These are phyloP conservation scores for Globisporangium uncinulatum DNA, from an alignment of 352 stramenopile species.

Conservation along the genomic window DNA sequence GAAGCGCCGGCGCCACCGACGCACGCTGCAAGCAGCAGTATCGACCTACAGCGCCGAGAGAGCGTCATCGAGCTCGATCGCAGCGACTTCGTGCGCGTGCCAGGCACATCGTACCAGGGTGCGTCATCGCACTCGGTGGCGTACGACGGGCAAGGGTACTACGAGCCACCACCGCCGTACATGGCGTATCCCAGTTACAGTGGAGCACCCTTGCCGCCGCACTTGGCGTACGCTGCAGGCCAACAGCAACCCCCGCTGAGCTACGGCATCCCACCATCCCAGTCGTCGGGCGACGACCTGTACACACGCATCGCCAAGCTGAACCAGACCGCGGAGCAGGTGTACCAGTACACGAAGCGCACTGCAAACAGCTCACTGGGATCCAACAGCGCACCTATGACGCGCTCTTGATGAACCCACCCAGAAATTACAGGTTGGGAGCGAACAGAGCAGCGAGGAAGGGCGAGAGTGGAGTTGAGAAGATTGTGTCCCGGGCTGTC, in stretches of 20 bases:
- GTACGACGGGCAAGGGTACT: not conserved
- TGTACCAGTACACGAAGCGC: slow-evolving; percentile 14
- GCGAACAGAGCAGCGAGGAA: too few species aligned
- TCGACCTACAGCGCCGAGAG: slow-evolving; percentile 1
- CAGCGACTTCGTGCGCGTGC: slow-evolving; percentile 10
- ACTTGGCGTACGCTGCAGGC: not conserved
- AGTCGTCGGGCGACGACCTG: not conserved
- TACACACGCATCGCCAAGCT: slow-evolving; percentile 14
- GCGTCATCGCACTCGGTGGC: not conserved
- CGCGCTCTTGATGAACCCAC: not conserved
- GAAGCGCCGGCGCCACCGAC: not conserved
- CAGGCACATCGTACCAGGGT: not conserved
- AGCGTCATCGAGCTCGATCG: slow-evolving; percentile 9
- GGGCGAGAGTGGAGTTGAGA: too few species aligned
- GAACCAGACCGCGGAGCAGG: slow-evolving; percentile 10
- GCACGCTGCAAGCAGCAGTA: not conserved
- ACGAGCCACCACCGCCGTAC: too few species aligned
- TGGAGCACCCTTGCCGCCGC: too few species aligned
- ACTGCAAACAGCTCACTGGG: slow-evolving; percentile 4
- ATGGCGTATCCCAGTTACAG: not conserved
- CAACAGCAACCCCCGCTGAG: not conserved
- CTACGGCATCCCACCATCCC: not conserved
- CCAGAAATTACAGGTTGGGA: too few species aligned
- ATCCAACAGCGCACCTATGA: not conserved
- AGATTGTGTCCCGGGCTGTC: too few species aligned